These are phyloP conservation scores for Biscogniauxia marginata DNA, from an alignment of 2,329 filamentous ascomycete species.

Conservation along the genomic window DNA sequence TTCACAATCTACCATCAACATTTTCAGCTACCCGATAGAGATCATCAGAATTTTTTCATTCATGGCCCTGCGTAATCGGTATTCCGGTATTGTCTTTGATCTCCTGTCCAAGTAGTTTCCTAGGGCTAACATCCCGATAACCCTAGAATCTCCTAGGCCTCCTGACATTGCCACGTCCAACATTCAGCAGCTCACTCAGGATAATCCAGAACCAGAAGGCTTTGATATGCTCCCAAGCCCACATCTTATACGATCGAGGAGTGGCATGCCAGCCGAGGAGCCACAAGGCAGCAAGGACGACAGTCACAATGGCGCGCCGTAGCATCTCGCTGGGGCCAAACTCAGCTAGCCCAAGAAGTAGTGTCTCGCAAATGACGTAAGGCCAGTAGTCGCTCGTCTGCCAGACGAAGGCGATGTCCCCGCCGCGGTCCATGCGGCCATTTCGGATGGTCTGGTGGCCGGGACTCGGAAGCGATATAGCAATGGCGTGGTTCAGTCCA, in stretches of 20 bases:
- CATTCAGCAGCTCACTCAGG: slow-evolving; percentile 18
- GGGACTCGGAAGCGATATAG: slow-evolving; percentile 9
- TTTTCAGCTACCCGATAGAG: too few species aligned
- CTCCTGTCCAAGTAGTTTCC: not conserved
- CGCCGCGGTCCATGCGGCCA: slow-evolving; percentile 13
- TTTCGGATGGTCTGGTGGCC: slow-evolving; percentile 10
- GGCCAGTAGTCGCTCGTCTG: slow-evolving; percentile 21
- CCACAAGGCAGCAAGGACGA: slow-evolving; percentile 18
- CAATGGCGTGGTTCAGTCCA: slow-evolving; percentile 10
- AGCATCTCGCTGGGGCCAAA: slow-evolving; percentile 19
- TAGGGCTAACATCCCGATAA: not conserved
- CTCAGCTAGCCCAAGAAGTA: slow-evolving; percentile 20
- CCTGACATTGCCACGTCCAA: slow-evolving; percentile 3
- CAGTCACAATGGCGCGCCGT: slow-evolving; percentile 14
- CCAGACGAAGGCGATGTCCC: slow-evolving; percentile 16
- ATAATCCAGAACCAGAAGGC: slow-evolving; percentile 13
- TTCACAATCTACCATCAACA: too few species aligned
- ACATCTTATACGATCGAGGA: slow-evolving; percentile 12
- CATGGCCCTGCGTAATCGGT: too few species aligned
- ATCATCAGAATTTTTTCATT: too few species aligned
- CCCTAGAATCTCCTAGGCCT: not conserved
- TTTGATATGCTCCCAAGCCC: slow-evolving; percentile 24
- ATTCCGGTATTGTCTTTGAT: too few species aligned
- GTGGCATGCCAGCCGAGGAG: slow-evolving; percentile 19
- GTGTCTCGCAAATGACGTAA: slow-evolving; percentile 16